These are phyloP conservation scores for Ceratocystis ficicola DNA, from an alignment of 2,329 filamentous ascomycete genomes.

Conservation along the genomic window DNA sequence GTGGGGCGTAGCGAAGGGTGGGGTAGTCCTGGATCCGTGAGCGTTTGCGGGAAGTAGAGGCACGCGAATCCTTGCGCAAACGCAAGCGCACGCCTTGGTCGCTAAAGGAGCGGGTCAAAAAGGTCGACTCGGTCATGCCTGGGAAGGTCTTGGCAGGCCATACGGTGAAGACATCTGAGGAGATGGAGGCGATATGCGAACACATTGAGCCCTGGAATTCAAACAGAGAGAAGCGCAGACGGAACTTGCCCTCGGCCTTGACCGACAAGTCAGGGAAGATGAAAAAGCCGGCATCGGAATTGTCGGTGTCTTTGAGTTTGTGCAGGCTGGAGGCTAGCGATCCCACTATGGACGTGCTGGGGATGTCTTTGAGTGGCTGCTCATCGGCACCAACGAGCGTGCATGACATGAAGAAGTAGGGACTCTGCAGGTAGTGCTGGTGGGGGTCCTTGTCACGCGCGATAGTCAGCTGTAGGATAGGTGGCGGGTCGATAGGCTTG, in stretches of 20 bases:
- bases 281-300: slow-evolving; percentile 72
- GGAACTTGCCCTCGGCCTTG: slow-evolving; percentile 57
- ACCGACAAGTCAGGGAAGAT: slow-evolving; percentile 84
- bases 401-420: slow-evolving; percentile 40
- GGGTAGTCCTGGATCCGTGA: slow-evolving; percentile 23
- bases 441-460: slow-evolving; percentile 35
- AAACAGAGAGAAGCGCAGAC: slow-evolving; percentile 66
- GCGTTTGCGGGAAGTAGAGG: slow-evolving; percentile 39
- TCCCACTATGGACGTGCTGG: slow-evolving; percentile 49
- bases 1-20: slow-evolving; percentile 16
- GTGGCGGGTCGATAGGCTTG: slow-evolving; percentile 79
- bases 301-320: slow-evolving; percentile 64
- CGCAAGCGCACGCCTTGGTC: slow-evolving; percentile 77
- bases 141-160: slow-evolving; percentile 57
- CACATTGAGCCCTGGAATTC: slow-evolving; percentile 35
- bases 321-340: slow-evolving; percentile 71
- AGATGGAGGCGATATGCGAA: slow-evolving; percentile 30
- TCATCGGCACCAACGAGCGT: slow-evolving; percentile 35
- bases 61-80: slow-evolving; percentile 68
- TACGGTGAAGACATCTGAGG: slow-evolving; percentile 57
- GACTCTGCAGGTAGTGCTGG: slow-evolving; percentile 33
- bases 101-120: slow-evolving; percentile 67
- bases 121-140: slow-evolving; percentile 70
- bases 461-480: slow-evolving; percentile 57
- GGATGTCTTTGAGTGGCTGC: slow-evolving; percentile 29